Percentiles rank a stretch among this genome's conserved stretches.
phyloP scores from a whole-genome alignment of 2,329 filamentous ascomycete genomes.

The Alternaria longipes region DNA sequence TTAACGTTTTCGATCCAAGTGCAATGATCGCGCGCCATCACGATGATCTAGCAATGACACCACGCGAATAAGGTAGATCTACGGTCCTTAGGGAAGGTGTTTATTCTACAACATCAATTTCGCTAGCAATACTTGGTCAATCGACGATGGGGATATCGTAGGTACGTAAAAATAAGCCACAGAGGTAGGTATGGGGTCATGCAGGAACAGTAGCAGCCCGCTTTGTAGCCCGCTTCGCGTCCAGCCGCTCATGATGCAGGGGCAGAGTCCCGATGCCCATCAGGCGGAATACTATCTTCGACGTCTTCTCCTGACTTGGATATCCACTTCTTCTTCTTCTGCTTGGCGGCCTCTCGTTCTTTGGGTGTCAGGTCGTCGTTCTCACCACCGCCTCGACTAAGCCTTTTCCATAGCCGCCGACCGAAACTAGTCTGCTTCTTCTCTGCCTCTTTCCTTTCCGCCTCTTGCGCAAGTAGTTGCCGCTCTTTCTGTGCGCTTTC shows the following conservation, averaged over 20 bases:
- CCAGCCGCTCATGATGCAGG: conserved; percentile 17
- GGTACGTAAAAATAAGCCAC: conserved; percentile 1
- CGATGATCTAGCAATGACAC: conserved; percentile 19
- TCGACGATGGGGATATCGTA: conserved; percentile 13
- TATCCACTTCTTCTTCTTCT: conserved; percentile 40
- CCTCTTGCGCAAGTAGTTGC: conserved; percentile 56
- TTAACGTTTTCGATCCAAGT: conserved; percentile 8
- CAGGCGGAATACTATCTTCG: conserved; percentile 49
- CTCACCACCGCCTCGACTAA: conserved; percentile 27
- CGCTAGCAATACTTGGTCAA: conserved; percentile 1
- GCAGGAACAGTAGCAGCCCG: conserved; percentile 23
- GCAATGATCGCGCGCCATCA: conserved; percentile 7
- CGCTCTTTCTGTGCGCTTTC: conserved; percentile 69
- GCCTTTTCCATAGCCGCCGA: conserved; percentile 42
- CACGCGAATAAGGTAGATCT: neutral
- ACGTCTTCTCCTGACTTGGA: conserved; percentile 47
- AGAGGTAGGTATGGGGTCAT: conserved; percentile 8
- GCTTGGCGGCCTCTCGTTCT: conserved; percentile 31
- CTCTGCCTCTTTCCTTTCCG: conserved; percentile 58
- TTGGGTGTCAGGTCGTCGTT: conserved; percentile 29
- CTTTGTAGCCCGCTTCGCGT: conserved; percentile 3
- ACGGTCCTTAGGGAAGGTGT: conserved; percentile 1
- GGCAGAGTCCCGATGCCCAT: conserved; percentile 33
- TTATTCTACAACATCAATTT: neutral
- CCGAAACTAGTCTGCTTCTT: conserved; percentile 44